Evolutionary conservation across 2,329 filamentous ascomycete species (phyloP), one percentile per base, ranked within the genome.

Genomic region (Aureobasidium sp.): DNA sequence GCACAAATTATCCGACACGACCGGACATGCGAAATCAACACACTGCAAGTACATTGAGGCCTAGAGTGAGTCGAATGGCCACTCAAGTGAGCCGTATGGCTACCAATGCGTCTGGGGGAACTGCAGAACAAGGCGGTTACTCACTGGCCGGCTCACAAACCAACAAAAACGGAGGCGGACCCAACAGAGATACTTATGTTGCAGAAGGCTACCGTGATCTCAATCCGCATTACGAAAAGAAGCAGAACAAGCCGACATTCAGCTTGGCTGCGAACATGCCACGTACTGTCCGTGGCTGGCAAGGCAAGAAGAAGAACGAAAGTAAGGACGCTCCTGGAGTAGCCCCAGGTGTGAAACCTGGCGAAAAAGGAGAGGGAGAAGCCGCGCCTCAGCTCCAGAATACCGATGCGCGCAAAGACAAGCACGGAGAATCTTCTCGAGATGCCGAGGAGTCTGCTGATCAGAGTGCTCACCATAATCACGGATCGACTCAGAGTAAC

Each of bases 261-360:
- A 59, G 56, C 6, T 51, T 64, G 22, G 60, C 59, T 3, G 53
- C 58, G 17, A 64, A 61, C 1, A 60, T 63, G 37, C 62, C 62
- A 14, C 61, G 61, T 29, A 60, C 59, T 35, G 56, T 64, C 12
- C 42, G 62, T 25, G 38, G 47, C 4, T 55, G 35, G 44, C 60
- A 56, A 54, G 44, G 50, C 6, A 53, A 39, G 16, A 58, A 59
- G 44, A 37, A 44, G 6, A 38, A 44, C 12, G 34, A 55, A 6
- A 34, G 52, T 5, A 50, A 53, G 14, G 21, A 12, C 16, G 14
- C 40, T 2, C 25, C 32, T 11, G 35, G 53, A 6, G 39, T 48
- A n/a, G 50, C 52, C 16, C 24, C 35, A 7, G 49, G 53, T 22
- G 53, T 60, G 3, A 49, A 58, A 14, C 41, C 55, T 10, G 56